These are phyloP conservation scores for Venturia effusa DNA, from an alignment of 2,329 filamentous ascomycete genomes.

Conservation along the genomic window DNA sequence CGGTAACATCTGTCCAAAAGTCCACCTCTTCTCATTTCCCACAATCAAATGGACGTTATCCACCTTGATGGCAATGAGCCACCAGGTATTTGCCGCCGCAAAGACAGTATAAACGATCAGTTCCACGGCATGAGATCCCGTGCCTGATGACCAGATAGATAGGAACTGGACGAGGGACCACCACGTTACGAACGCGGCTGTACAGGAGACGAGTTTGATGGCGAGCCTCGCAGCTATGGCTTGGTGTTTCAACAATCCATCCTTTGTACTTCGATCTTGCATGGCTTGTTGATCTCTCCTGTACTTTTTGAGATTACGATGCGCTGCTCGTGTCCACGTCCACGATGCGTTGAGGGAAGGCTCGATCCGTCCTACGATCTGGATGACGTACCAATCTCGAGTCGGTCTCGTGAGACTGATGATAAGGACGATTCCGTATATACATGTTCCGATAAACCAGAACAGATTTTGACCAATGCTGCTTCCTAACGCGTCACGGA, in stretches of 20 bases:
- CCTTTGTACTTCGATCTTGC: not conserved
- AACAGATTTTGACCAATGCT: conserved; percentile 6
- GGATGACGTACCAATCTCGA: conserved; percentile 4
- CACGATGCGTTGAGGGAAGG: not conserved
- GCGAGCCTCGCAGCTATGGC: not conserved
- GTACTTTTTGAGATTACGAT: not conserved
- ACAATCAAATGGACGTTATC: not conserved
- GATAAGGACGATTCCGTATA: not conserved
- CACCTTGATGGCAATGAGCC: conserved; percentile 7
- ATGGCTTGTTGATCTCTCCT: not conserved
- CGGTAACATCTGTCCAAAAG: conserved; percentile 5
- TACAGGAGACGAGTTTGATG: not conserved
- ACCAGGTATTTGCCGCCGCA: conserved; percentile 1
- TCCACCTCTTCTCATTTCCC: conserved; percentile 5
- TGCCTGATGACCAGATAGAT: conserved; percentile 6
- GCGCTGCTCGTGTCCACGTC: not conserved
- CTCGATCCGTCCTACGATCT: not conserved
- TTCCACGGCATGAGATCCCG: not conserved
- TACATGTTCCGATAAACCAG: conserved; percentile 4
- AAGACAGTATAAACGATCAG: conserved; percentile 5
- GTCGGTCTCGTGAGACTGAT: not conserved
- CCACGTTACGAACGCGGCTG: not conserved
- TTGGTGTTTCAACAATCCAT: not conserved
- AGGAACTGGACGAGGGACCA: conserved; percentile 7
- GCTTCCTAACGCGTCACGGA: not conserved